A percentile compares a stretch with the other conserved stretches of the same genome.
These are phyloP conservation scores for Fusarium anthophilum DNA, from an alignment of 2,329 filamentous ascomycete species.

Conservation along the genomic window DNA sequence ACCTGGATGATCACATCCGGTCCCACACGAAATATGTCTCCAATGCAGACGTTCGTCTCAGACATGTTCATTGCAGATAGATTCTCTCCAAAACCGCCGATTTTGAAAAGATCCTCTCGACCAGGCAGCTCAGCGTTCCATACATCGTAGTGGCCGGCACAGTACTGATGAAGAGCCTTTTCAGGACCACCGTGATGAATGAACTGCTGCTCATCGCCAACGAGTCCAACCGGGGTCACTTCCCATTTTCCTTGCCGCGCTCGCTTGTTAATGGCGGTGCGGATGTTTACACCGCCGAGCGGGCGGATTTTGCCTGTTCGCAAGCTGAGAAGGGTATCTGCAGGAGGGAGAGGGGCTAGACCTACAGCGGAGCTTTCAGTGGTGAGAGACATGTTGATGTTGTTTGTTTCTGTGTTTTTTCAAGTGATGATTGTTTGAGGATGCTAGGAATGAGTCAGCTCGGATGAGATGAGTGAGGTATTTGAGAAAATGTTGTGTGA, in stretches of 20 bases:
- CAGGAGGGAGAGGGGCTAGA: slow-evolving; percentile 19
- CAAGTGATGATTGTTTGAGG: neutral
- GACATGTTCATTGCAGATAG: slow-evolving; percentile 20
- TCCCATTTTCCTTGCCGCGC: slow-evolving; percentile 17
- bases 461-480: neutral
- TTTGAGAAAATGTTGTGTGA: neutral
- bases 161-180: slow-evolving; percentile 32
- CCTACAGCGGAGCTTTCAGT: slow-evolving; percentile 9
- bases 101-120: slow-evolving; percentile 18
- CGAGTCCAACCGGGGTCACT: slow-evolving; percentile 15
- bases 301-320: slow-evolving; percentile 28
- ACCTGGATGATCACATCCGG: slow-evolving; percentile 23
- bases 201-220: slow-evolving; percentile 28
- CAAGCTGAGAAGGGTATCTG: slow-evolving; percentile 26
- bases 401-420: neutral
- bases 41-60: slow-evolving; percentile 33
- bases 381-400: neutral
- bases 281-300: slow-evolving; percentile 23
- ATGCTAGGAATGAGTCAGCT: neutral
- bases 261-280: slow-evolving; percentile 32
- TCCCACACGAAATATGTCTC: slow-evolving; percentile 23
- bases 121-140: slow-evolving; percentile 28
- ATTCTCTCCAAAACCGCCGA: slow-evolving; percentile 32
- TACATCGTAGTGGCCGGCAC: slow-evolving; percentile 19
- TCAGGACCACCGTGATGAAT: slow-evolving; percentile 26